Evolutionary conservation across 1,139 yeast genomes (phyloP), one percentile per base, ranked within the genome.

Genomic region (Petasospora fabianii): DNA sequence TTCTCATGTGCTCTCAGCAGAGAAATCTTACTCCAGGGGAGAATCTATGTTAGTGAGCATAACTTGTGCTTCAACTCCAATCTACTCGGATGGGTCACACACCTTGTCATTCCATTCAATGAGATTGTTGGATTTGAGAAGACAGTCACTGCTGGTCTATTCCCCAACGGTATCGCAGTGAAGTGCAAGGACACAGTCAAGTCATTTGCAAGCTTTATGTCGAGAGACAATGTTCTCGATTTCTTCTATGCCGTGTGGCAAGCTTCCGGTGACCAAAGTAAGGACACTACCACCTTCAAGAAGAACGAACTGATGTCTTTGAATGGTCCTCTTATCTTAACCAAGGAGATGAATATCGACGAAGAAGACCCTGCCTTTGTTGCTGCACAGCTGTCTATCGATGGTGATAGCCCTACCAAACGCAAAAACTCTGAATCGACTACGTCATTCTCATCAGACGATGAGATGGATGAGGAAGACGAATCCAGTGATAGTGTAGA

Each of bases 71-170:
- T 94, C 67, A 84, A 87, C 54, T 86, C 97, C n/a, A 87, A 87
- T 54, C 70, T 92, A 32, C 67, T 94, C 35, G 97, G 97, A 1
- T 90, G 96, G 96, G 87, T 87, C 3, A 87, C 97, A 4, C 85
- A 76, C 49, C 62, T 90, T 30, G 75, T 84, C 6, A 74, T 92
- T 22, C 80, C 86, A 2, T 75, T 83, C 53, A 75, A 73, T 35
- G 96, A 88, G 42, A 77, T 92, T 31, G 69, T 76, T 4, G 70
- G 75, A 19, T 73, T 92, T 51, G 96, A 88, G 52, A 85, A 86
- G 62, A 80, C 79, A 47, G 72, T 79, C 31, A 87, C 96, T 0
- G 96, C 88, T 1, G 96, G 95, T 0, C 66, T 92, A 24, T 87
- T 92, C 56, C 96, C 97, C 13, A 90, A 90, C 59, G 97, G 96